Evolutionary conservation across 805 yeast species (phyloP).

Genomic region (Saturnispora galanensis): DNA sequence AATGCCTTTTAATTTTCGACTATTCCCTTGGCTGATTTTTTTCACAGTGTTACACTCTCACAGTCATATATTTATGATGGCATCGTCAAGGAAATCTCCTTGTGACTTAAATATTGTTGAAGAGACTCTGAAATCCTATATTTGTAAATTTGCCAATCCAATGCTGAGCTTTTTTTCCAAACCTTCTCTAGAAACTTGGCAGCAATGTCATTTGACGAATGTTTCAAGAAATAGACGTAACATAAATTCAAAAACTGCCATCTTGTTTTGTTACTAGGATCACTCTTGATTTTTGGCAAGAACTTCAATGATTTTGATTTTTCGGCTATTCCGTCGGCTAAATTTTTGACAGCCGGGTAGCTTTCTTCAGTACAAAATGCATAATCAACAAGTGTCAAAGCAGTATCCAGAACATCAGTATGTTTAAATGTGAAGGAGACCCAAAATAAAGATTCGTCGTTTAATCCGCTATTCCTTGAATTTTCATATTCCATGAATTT

Average conservation of each 20-base stretch:
- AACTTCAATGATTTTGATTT: background rate
- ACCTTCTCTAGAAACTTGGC: too few species aligned
- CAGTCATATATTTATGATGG: too few species aligned
- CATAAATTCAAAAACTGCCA: constrained; percentile 1
- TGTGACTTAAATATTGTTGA: background rate
- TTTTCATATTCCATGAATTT: constrained; percentile 1
- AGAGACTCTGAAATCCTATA: background rate
- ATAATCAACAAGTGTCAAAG: constrained; percentile 2
- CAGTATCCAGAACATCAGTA: background rate
- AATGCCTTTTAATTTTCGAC: too few species aligned
- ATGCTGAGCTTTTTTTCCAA: too few species aligned
- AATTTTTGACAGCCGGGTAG: background rate
- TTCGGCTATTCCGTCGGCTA: background rate
- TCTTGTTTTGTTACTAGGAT: background rate
- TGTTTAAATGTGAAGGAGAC: background rate
- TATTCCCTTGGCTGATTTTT: too few species aligned
- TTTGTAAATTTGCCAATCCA: too few species aligned
- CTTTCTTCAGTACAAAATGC: background rate
- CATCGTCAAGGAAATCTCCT: too few species aligned
- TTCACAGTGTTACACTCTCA: too few species aligned
- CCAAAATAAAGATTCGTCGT: constrained; percentile 1
- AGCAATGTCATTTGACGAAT: background rate
- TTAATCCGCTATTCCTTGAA: background rate
- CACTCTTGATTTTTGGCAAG: background rate
- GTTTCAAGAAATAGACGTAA: background rate